Conservation (phyloP, 2,329 filamentous ascomycete species). For the Ampelomyces quisqualis region DNA sequence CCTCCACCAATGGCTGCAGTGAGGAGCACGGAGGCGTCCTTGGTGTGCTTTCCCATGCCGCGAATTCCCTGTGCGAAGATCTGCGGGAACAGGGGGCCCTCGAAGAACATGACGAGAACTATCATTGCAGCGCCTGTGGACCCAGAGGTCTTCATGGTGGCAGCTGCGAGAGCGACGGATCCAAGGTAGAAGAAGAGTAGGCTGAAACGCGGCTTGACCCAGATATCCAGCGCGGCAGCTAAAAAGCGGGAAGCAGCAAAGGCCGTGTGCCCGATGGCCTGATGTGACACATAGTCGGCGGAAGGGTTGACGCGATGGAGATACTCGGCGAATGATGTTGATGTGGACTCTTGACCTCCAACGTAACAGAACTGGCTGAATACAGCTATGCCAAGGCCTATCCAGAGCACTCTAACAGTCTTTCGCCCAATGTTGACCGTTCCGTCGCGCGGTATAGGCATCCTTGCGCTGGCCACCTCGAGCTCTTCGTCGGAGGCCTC, state of each 20-base stretch:
- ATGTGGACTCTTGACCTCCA: slow-evolving; percentile 60
- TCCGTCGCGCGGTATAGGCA: slow-evolving; percentile 38
- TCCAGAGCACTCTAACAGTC: slow-evolving; percentile 55
- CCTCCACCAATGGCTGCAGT: slow-evolving; percentile 59
- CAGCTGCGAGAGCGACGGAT: slow-evolving; percentile 53
- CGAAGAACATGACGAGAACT: slow-evolving; percentile 59
- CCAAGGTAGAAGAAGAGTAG: slow-evolving; percentile 56
- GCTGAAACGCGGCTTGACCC: slow-evolving; percentile 61
- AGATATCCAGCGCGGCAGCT: slow-evolving; percentile 54
- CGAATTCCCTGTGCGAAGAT: slow-evolving; percentile 61
- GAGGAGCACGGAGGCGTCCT: slow-evolving; percentile 56
- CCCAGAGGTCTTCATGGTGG: slow-evolving; percentile 51
- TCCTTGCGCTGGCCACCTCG: slow-evolving; percentile 55
- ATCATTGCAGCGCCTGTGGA: slow-evolving; percentile 50
- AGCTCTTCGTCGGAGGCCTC: slow-evolving; percentile 63
- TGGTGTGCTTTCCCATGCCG: slow-evolving; percentile 60
- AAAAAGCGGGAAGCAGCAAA: slow-evolving; percentile 62
- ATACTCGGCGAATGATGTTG: slow-evolving; percentile 51
- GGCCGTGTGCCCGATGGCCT: slow-evolving; percentile 57
- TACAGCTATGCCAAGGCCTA: slow-evolving; percentile 57
- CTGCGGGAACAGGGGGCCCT: slow-evolving; percentile 61
- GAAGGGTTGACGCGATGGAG: slow-evolving; percentile 44
- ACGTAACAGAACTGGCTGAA: slow-evolving; percentile 62
- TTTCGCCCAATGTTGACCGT: slow-evolving; percentile 45
- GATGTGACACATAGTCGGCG: slow-evolving; percentile 45